phyloP scores from a whole-genome alignment of 176 grass and related monocot genomes.

The Stipa capillata region DNA sequence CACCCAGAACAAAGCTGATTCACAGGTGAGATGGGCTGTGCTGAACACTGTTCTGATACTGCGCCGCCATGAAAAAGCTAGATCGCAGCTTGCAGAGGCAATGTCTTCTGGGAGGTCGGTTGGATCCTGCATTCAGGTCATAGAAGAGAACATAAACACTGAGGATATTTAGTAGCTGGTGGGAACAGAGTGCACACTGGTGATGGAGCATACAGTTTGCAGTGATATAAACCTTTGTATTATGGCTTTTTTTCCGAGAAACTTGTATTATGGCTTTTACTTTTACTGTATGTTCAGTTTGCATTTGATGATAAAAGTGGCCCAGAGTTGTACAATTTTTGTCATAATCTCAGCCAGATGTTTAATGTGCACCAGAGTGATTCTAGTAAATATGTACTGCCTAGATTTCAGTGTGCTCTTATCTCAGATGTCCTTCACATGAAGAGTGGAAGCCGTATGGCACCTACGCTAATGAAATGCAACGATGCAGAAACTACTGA shows the following conservation, averaged over 20 bases:
- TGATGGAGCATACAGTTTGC: not conserved
- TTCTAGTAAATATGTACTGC: not conserved
- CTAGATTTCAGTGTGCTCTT: not conserved
- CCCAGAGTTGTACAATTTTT: not conserved
- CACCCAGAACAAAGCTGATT: conserved; percentile 43
- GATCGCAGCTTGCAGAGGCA: conserved; percentile 33
- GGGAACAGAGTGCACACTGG: not conserved
- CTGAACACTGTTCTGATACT: conserved; percentile 30
- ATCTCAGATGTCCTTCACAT: too few species aligned
- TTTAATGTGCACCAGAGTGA: not conserved
- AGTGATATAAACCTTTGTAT: not conserved
- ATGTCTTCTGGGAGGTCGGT: conserved; percentile 34
- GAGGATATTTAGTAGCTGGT: conserved; percentile 25
- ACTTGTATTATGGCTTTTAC: too few species aligned
- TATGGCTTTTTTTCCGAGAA: too few species aligned
- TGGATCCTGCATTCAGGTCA: conserved; percentile 33
- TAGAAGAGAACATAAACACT: conserved; percentile 29
- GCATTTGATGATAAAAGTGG: not conserved
- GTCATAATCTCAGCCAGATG: not conserved
- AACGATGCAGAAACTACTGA: too few species aligned
- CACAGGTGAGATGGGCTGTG: conserved; percentile 45
- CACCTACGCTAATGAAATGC: too few species aligned
- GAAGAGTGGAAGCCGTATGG: too few species aligned
- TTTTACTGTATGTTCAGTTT: not conserved
- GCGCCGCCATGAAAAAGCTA: conserved; percentile 35